phyloP scores from a whole-genome alignment of 257 asterid species.

The Solanum pimpinellifolium region DNA sequence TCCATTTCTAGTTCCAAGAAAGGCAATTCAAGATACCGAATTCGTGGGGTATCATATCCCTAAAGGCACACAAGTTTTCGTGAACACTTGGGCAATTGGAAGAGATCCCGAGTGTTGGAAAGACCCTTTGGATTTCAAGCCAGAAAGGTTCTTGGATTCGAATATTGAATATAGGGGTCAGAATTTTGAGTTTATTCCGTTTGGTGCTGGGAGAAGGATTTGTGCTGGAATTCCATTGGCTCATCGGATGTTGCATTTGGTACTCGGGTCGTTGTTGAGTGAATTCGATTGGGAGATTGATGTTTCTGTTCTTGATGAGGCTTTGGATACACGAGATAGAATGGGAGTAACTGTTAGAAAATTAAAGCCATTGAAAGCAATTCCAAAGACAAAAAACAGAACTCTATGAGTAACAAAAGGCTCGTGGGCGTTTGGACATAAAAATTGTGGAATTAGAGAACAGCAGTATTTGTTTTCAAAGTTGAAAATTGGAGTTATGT shows the following conservation, averaged over 20 bases:
- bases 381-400: constrained; percentile 5
- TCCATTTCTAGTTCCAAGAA: constrained; percentile 43
- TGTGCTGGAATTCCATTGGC: constrained; percentile 51
- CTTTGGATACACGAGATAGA: constrained; percentile 18
- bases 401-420: not conserved
- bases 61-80: constrained; percentile 35
- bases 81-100: constrained; percentile 48
- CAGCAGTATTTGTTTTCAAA: not conserved
- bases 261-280: constrained; percentile 13
- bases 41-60: constrained; percentile 39
- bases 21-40: constrained; percentile 29
- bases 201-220: constrained; percentile 50
- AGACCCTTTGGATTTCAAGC: constrained; percentile 34
- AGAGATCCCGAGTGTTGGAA: constrained; percentile 39
- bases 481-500: not conserved
- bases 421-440: not conserved
- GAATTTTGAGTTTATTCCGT: constrained; percentile 41
- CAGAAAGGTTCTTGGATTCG: constrained; percentile 37
- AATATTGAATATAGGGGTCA: constrained; percentile 43
- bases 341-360: constrained; percentile 20
- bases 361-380: constrained; percentile 15
- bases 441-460: not conserved
- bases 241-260: constrained; percentile 43
- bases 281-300: constrained; percentile 25
- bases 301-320: not conserved